Conservation (phyloP, 73 alveolate genomes). For the Effrenium voratum region DNA sequence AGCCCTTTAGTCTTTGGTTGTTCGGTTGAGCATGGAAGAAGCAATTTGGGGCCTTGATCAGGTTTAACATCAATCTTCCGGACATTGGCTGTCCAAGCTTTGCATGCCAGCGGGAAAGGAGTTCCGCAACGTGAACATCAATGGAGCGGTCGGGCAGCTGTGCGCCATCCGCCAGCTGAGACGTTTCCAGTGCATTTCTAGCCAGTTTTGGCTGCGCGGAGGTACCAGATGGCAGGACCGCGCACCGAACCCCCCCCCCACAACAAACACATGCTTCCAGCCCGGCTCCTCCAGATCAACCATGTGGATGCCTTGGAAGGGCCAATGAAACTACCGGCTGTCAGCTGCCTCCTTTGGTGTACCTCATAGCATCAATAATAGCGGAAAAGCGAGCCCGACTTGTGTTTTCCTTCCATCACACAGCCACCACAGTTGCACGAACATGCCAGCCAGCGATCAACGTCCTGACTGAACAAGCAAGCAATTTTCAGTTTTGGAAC, state of each 20-base stretch:
- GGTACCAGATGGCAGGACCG: slow-evolving; percentile 95
- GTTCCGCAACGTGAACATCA: slow-evolving; percentile 94
- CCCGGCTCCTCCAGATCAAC: slow-evolving; percentile 86
- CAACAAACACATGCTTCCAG: no score
- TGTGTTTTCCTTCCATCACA: neutral
- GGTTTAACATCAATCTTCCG: neutral
- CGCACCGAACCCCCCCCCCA: no score
- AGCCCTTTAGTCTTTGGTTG: neutral
- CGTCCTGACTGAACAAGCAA: slow-evolving; percentile 24
- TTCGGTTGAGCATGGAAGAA: neutral
- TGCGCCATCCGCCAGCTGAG: neutral
- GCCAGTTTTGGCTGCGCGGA: neutral
- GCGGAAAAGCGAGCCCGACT: no score
- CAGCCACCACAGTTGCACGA: slow-evolving; percentile 84
- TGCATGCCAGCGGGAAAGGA: slow-evolving; percentile 22
- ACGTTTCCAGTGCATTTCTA: neutral
- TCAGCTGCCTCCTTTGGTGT: neutral
- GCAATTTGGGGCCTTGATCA: neutral
- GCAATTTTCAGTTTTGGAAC: no score
- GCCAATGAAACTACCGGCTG: neutral
- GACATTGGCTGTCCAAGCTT: no score
- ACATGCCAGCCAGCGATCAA: slow-evolving; percentile 90
- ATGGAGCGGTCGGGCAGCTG: slow-evolving; percentile 91
- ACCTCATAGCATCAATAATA: neutral
- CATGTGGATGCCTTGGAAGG: neutral